Evolutionary conservation across 2,329 filamentous ascomycete species (phyloP).

Genomic region (Talaromyces rugulosus): DNA sequence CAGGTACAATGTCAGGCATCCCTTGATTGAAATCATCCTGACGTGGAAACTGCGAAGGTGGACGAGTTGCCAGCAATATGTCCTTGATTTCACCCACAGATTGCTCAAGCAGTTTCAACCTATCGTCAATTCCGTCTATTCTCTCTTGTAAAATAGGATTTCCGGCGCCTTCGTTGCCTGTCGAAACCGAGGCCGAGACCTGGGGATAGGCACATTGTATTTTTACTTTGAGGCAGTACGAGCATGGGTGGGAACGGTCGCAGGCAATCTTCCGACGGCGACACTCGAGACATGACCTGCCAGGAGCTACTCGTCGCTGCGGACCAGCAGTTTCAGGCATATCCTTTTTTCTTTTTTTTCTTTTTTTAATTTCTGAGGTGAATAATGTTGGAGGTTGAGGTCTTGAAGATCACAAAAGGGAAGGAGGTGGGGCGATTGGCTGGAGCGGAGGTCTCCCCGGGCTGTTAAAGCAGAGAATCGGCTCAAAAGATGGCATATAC

Average conservation of each 20-base stretch:
- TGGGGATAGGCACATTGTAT: constrained; percentile 29
- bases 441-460: no score
- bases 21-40: neutral
- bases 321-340: neutral
- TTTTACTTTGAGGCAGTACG: constrained; percentile 29
- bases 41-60: neutral
- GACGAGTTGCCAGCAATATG: neutral
- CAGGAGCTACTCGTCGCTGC: constrained; percentile 4
- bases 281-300: constrained; percentile 21
- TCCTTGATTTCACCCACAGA: constrained; percentile 1
- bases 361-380: no score
- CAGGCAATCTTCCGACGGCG: constrained; percentile 24
- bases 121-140: constrained; percentile 2
- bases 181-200: neutral
- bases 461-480: no score
- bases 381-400: no score
- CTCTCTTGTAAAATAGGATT: neutral
- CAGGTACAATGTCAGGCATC: neutral
- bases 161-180: neutral
- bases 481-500: no score
- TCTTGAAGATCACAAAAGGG: no score
- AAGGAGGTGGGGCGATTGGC: no score
- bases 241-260: constrained; percentile 20
- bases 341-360: no score
- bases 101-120: neutral